phyloP scores from a whole-genome alignment of 352 stramenopile genomes.

The Phytophthora chlamydospora region DNA sequence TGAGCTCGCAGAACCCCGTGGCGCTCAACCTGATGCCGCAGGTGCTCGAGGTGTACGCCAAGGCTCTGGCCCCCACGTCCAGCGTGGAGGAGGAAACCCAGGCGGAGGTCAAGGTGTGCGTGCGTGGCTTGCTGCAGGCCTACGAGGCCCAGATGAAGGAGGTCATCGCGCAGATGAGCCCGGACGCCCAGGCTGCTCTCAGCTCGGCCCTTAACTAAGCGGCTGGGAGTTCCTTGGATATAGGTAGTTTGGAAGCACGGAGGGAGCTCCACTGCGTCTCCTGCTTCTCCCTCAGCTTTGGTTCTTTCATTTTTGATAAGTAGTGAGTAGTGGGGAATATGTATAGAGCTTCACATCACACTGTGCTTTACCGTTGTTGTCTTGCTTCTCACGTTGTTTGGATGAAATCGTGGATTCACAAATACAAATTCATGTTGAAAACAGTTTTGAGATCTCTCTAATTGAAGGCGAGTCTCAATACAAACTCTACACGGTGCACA shows the following conservation, averaged over 20 bases:
- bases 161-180: conserved; percentile 74
- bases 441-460: conserved; percentile 7
- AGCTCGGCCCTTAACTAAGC: conserved; percentile 58
- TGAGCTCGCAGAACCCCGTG: conserved; percentile 90
- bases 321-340: conserved; percentile 45
- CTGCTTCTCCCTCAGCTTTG: conserved; percentile 13
- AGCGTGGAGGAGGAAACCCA: conserved; percentile 81
- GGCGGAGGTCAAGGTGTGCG: conserved; percentile 67
- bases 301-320: conserved; percentile 37
- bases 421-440: conserved; percentile 10
- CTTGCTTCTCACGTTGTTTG: not conserved
- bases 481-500: conserved; percentile 22
- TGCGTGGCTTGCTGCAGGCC: conserved; percentile 67
- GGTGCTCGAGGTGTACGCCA: conserved; percentile 84
- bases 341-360: conserved; percentile 29
- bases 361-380: conserved; percentile 7
- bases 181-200: conserved; percentile 72
- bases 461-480: conserved; percentile 1
- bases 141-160: conserved; percentile 86
- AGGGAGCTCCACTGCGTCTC: not conserved
- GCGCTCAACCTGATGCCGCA: conserved; percentile 72
- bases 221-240: conserved; percentile 8
- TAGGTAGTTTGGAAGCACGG: conserved; percentile 25
- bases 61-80: conserved; percentile 62
- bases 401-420: no score